A percentile compares a stretch with the other conserved stretches of the same genome.
Evolutionary conservation across 2,329 filamentous ascomycete genomes (phyloP).

Genomic region (Penicillium thymicola): DNA sequence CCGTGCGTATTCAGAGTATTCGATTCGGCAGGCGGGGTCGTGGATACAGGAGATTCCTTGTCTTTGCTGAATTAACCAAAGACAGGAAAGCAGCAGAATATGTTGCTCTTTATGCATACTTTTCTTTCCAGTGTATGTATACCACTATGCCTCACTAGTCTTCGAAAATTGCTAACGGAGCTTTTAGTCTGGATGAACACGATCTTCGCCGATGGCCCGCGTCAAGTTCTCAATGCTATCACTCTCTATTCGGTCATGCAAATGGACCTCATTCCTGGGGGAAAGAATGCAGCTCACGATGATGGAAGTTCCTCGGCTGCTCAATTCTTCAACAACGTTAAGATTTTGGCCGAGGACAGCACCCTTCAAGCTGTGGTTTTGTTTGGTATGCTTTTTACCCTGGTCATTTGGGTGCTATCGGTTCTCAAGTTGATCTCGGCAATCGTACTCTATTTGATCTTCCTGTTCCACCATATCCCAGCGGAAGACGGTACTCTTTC

Average conservation of each 20-base stretch:
- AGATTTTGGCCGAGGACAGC: conserved; percentile 67
- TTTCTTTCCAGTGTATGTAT: conserved; percentile 62
- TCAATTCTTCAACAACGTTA: conserved; percentile 81
- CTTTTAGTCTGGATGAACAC: conserved; percentile 78
- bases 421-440: conserved; percentile 71
- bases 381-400: conserved; percentile 86
- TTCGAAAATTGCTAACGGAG: conserved; percentile 19
- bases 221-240: conserved; percentile 84
- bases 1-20: conserved; percentile 78
- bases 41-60: conserved; percentile 86
- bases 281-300: conserved; percentile 46
- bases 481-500: conserved; percentile 73
- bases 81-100: conserved; percentile 89
- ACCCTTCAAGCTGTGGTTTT: conserved; percentile 78
- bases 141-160: not conserved
- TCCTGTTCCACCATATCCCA: conserved; percentile 90
- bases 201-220: conserved; percentile 84
- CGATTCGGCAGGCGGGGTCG: conserved; percentile 65
- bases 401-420: conserved; percentile 84
- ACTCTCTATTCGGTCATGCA: conserved; percentile 83
- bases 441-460: conserved; percentile 75
- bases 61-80: conserved; percentile 87
- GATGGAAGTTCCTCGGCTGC: conserved; percentile 63
- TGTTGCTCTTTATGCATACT: conserved; percentile 86
- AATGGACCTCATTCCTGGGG: conserved; percentile 65